phyloP scores from a whole-genome alignment of 2,329 filamentous ascomycete genomes.

The Aspergillus neotritici region DNA sequence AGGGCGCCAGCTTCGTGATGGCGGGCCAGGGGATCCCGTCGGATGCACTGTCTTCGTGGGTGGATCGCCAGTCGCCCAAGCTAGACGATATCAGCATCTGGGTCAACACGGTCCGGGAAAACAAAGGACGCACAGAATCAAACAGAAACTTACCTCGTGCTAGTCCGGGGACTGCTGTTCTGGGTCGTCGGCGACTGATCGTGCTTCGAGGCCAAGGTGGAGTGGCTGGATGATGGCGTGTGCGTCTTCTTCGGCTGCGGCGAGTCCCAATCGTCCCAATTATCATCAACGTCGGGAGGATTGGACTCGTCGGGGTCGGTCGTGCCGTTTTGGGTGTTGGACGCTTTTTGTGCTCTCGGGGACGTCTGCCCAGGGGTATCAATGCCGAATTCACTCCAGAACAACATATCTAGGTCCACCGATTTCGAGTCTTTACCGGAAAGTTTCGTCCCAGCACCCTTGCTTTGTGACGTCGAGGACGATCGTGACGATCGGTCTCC shows the following conservation, averaged over 20 bases:
- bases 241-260: constrained; percentile 38
- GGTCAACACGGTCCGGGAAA: constrained; percentile 12
- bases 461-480: constrained; percentile 26
- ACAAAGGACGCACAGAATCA: constrained; percentile 20
- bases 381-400: constrained; percentile 49
- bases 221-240: constrained; percentile 44
- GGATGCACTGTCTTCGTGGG: constrained; percentile 25
- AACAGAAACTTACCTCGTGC: constrained; percentile 44
- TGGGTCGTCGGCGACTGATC: constrained; percentile 42
- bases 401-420: constrained; percentile 41
- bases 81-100: constrained; percentile 29
- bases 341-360: constrained; percentile 26
- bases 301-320: constrained; percentile 33
- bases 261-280: constrained; percentile 54
- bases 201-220: constrained; percentile 46
- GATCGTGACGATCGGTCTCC: constrained; percentile 27
- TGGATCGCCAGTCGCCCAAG: constrained; percentile 34
- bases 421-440: constrained; percentile 39
- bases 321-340: constrained; percentile 29
- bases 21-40: constrained; percentile 59
- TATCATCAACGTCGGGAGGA: constrained; percentile 43
- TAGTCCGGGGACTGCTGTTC: constrained; percentile 49
- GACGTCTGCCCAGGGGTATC: constrained; percentile 42
- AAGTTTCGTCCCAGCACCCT: constrained; percentile 27
- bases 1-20: constrained; percentile 65